These are phyloP conservation scores for Tremella yokohamensis DNA, from an alignment of 768 basidiomycete genomes.

Conservation along the genomic window DNA sequence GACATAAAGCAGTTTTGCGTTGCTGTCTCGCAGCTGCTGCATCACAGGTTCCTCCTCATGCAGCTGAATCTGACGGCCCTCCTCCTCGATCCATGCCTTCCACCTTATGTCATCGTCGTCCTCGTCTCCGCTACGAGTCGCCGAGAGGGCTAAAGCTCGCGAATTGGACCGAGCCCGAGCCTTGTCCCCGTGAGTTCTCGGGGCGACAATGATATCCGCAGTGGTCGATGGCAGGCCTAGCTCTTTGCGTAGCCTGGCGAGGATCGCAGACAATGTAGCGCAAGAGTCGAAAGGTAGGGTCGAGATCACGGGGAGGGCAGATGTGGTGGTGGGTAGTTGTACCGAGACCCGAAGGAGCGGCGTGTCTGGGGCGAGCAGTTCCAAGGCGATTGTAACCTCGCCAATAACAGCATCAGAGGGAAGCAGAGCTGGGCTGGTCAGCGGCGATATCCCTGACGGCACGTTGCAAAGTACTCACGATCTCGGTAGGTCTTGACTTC, in stretches of 20 bases:
- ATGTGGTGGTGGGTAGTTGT: constrained; percentile 22
- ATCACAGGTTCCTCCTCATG: not conserved
- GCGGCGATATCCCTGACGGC: not conserved
- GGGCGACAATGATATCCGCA: constrained; percentile 5
- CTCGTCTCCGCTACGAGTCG: not conserved
- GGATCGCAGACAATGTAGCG: constrained; percentile 10
- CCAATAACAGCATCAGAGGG: not conserved
- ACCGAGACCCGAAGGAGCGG: constrained; percentile 13
- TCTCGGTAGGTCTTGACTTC: constrained; percentile 14
- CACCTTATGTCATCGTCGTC: not conserved
- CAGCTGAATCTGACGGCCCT: not conserved
- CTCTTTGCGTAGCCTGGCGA: constrained; percentile 11
- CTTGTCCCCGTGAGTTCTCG: constrained; percentile 8
- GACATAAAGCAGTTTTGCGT: not conserved
- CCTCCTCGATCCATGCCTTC: constrained; percentile 1
- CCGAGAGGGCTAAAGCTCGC: constrained; percentile 1
- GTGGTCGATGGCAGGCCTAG: constrained; percentile 19
- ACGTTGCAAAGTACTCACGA: constrained; percentile 11
- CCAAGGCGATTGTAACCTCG: constrained; percentile 1
- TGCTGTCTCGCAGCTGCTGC: constrained; percentile 2
- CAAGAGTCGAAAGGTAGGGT: constrained; percentile 2
- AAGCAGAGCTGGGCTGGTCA: not conserved
- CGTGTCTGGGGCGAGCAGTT: constrained; percentile 22
- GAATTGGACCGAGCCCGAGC: not conserved
- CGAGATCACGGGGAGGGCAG: constrained; percentile 6